Evolutionary conservation across 352 stramenopile genomes (phyloP).

Genomic region (Pythium aphanidermatum): DNA sequence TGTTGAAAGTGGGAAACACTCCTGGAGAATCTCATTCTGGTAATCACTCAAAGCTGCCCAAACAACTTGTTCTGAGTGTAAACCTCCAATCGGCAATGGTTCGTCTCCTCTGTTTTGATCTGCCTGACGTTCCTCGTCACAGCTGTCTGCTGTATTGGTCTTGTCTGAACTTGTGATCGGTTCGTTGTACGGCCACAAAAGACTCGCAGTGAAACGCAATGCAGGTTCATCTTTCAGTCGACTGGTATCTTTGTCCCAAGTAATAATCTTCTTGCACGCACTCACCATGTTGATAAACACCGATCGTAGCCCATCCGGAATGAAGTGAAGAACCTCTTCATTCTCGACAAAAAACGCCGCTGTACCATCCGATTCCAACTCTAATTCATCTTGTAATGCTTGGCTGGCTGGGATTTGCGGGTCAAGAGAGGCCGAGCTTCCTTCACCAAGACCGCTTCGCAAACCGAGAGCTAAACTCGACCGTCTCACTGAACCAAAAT

Average conservation of each 20-base stretch:
- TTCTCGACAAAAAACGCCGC: conserved; percentile 52
- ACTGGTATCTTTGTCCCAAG: conserved; percentile 51
- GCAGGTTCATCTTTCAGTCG: conserved; percentile 63
- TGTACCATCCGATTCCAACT: conserved; percentile 31
- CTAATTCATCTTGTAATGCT: conserved; percentile 17
- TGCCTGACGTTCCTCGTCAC: background rate
- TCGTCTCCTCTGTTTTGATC: conserved; percentile 1
- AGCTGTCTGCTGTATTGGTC: no score
- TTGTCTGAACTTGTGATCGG: no score
- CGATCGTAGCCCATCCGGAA: conserved; percentile 25
- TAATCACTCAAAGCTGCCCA: conserved; percentile 66
- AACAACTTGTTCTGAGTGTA: conserved; percentile 75
- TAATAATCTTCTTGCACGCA: conserved; percentile 43
- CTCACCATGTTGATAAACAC: conserved; percentile 50
- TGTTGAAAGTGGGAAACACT: conserved; percentile 43
- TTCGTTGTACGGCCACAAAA: conserved; percentile 61
- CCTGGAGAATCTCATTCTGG: conserved; percentile 60
- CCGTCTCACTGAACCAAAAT: conserved; percentile 33
- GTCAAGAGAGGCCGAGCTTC: background rate
- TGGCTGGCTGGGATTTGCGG: no score
- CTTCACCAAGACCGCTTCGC: background rate
- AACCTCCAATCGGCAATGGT: conserved; percentile 17
- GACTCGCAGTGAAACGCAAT: conserved; percentile 62
- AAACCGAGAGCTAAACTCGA: conserved; percentile 25
- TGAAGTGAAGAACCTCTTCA: conserved; percentile 46